phyloP scores from a whole-genome alignment of 2,329 filamentous ascomycete species.

The Talaromyces sp. region DNA sequence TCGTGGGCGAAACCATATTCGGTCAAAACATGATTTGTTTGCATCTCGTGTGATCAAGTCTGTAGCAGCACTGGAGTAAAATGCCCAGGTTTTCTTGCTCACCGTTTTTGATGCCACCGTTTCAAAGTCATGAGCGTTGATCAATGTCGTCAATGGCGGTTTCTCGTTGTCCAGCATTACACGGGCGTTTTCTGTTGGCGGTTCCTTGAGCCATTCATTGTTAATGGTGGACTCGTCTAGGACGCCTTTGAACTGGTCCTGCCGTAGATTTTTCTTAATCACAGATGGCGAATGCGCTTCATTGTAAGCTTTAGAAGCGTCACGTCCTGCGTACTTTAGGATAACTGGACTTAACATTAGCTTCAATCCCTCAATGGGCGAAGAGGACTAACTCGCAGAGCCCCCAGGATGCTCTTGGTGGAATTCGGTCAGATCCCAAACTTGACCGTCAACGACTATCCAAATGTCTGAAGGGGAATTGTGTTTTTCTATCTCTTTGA shows the following conservation, averaged over 20 bases:
- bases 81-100: slow-evolving; percentile 64
- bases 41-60: slow-evolving; percentile 54
- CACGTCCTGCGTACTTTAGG: slow-evolving; percentile 41
- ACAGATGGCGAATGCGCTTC: slow-evolving; percentile 46
- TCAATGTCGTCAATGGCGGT: slow-evolving; percentile 51
- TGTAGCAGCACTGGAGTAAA: slow-evolving; percentile 63
- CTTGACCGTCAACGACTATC: slow-evolving; percentile 64
- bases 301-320: slow-evolving; percentile 43
- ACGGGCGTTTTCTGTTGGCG: slow-evolving; percentile 27
- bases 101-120: slow-evolving; percentile 52
- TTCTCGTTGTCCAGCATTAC: slow-evolving; percentile 33
- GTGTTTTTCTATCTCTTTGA: slow-evolving; percentile 46
- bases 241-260: slow-evolving; percentile 46
- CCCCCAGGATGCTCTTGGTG: slow-evolving; percentile 61
- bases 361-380: neutral
- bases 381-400: slow-evolving; percentile 41
- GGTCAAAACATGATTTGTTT: slow-evolving; percentile 53
- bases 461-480: slow-evolving; percentile 52
- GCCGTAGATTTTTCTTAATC: slow-evolving; percentile 38
- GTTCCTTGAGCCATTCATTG: slow-evolving; percentile 44
- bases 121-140: slow-evolving; percentile 60
- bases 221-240: slow-evolving; percentile 47
- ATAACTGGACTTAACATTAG: slow-evolving; percentile 30
- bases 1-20: slow-evolving; percentile 57
- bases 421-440: slow-evolving; percentile 66